Evolutionary conservation across 768 basidiomycete species (phyloP), one percentile per base, ranked within the genome.

Genomic region (Hemileccinum impolitum): DNA sequence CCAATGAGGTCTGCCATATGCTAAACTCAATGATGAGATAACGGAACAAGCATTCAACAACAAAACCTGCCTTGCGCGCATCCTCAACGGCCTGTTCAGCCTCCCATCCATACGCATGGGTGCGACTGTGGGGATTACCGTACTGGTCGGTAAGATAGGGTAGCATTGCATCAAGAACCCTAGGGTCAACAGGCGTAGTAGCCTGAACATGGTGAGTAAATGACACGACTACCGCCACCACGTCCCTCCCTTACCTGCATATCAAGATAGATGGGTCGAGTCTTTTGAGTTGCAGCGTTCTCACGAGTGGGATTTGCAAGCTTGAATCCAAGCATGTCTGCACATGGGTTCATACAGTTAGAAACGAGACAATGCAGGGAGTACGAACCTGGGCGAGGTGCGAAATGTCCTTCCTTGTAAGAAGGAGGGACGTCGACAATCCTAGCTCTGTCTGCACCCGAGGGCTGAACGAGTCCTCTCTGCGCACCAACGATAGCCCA

Each of bases 21-120:
- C 90, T 97, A 60, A 30, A 30, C 34, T 21, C 28, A 23, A 48
- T 21, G 21, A 46, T 43, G 48, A 49, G 31, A 45, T 7, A 6
- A 45, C 43, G 14, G 18, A 14, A 34, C 5, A 23, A 19, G 31
- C 7, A 13, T 38, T 48, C 60, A 30, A 43, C 10, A 14, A 64
- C 62, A 18, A 44, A 9, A 36, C 57, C 44, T 19, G 85, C 93
- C 78, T 90, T 85, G 46, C 96, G 81, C 3, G 93, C 94, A 53
- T 86, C 83, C 64, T 98, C 96, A 7, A 96, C 90, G 0, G 88
- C 96, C 61, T 85, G 78, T 62, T 99, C 96, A 6, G 95, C 92
- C 71, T 99, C 96, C 96, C 96, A 99, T 4, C 96, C 96, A 67
- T 98, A 99, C 1, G 96, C 93, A 70, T 99, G 96, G 25, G 96